Conservation (phyloP, 306 rosid species). For the Lathyrus tuberosus region DNA sequence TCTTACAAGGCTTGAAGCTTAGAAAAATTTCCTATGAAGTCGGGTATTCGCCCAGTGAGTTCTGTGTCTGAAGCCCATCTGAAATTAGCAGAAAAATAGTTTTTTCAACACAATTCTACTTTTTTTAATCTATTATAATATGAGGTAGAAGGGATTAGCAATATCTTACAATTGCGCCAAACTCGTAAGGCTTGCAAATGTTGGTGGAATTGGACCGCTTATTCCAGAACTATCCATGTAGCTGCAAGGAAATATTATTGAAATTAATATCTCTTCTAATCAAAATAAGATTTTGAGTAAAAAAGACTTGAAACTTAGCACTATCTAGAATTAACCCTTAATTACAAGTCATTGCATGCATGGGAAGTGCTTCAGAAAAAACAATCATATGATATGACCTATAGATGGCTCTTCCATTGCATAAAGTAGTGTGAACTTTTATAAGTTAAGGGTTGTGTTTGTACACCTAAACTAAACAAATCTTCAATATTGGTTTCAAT, state of each 20-base stretch:
- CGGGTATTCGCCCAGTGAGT: constrained; percentile 69
- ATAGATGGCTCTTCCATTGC: not conserved
- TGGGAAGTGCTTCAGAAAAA: not conserved
- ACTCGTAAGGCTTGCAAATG: constrained; percentile 62
- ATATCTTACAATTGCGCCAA: constrained; percentile 59
- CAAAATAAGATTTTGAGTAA: constrained; percentile 8
- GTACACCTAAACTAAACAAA: not conserved
- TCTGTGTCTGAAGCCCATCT: constrained; percentile 75
- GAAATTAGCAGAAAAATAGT: constrained; percentile 36
- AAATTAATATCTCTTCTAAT: constrained; percentile 24
- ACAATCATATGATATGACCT: not conserved
- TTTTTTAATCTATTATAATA: not conserved
- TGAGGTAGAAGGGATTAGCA: constrained; percentile 6
- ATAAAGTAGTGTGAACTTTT: not conserved
- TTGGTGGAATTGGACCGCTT: constrained; percentile 78
- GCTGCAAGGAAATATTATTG: constrained; percentile 49
- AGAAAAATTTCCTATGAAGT: constrained; percentile 75
- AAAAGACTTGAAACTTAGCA: not conserved
- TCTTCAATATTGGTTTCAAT: too few relatives aligned
- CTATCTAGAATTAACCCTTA: not conserved
- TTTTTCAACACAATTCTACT: not conserved
- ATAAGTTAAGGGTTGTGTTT: not conserved
- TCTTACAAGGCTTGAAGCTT: constrained; percentile 69
- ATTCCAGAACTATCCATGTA: constrained; percentile 75
- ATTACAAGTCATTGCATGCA: not conserved